Conservation (phyloP, 257 asterid species). For the Eustoma russellianum region DNA sequence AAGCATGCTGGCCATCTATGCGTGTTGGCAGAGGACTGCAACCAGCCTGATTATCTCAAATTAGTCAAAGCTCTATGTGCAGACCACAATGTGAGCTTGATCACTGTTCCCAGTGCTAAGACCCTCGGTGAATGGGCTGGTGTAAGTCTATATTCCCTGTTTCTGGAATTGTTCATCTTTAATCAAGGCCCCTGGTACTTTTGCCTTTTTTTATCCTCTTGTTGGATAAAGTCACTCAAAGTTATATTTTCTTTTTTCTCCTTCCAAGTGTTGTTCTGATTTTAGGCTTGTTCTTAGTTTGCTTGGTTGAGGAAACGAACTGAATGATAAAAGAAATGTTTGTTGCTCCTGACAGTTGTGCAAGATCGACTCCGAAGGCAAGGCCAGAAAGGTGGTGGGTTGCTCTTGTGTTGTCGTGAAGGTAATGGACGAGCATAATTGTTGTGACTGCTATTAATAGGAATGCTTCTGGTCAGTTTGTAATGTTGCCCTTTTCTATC, state of each 20-base stretch:
- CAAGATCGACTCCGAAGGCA: conserved; percentile 72
- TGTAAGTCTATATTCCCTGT: conserved; percentile 25
- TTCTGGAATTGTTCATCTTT: too few species aligned
- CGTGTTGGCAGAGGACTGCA: conserved; percentile 62
- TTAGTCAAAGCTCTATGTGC: conserved; percentile 67
- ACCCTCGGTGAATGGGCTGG: conserved; percentile 79
- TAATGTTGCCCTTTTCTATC: conserved; percentile 4
- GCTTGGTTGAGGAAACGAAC: too few species aligned
- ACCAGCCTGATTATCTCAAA: conserved; percentile 59
- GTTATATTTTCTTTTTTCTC: too few species aligned
- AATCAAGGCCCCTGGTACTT: too few species aligned
- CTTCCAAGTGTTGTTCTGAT: too few species aligned
- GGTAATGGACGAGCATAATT: conserved; percentile 19
- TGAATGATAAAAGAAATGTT: background rate
- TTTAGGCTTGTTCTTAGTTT: background rate
- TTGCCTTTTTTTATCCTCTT: background rate
- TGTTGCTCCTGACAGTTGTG: conserved; percentile 49
- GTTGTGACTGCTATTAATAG: background rate
- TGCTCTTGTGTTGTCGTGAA: conserved; percentile 61
- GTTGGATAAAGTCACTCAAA: background rate
- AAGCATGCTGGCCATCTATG: conserved; percentile 67
- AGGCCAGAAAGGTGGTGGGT: conserved; percentile 76
- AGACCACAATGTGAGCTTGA: conserved; percentile 60
- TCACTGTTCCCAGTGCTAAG: conserved; percentile 60
- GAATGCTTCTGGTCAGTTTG: background rate